Evolutionary conservation across 768 basidiomycete species (phyloP).

Genomic region (Lentinula detonsa): DNA sequence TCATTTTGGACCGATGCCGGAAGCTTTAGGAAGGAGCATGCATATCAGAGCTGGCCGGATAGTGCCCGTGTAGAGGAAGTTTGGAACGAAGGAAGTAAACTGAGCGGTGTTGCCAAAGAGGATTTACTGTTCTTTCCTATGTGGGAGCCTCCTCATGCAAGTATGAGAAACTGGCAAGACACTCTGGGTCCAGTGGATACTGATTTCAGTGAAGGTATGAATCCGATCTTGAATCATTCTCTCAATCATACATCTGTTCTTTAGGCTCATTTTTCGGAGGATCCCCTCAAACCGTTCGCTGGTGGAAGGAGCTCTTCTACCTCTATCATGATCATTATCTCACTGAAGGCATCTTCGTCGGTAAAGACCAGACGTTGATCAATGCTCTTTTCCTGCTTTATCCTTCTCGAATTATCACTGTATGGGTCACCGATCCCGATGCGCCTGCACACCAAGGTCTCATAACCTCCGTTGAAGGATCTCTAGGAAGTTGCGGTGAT

Average conservation of each 20-base stretch:
- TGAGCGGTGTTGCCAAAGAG: constrained; percentile 24
- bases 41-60: constrained; percentile 45
- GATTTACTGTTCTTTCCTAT: constrained; percentile 47
- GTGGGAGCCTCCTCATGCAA: constrained; percentile 23
- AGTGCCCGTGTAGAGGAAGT: constrained; percentile 28
- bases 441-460: constrained; percentile 14
- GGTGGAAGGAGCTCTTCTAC: constrained; percentile 42
- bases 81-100: constrained; percentile 27
- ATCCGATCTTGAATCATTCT: constrained; percentile 1
- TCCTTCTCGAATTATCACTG: constrained; percentile 37
- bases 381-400: constrained; percentile 40
- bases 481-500: constrained; percentile 33
- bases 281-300: constrained; percentile 32
- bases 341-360: constrained; percentile 39
- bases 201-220: constrained; percentile 44
- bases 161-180: constrained; percentile 32
- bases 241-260: not conserved
- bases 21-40: constrained; percentile 39
- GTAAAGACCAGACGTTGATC: constrained; percentile 53
- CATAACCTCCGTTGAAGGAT: constrained; percentile 15
- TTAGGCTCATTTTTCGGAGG: constrained; percentile 59
- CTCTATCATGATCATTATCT: constrained; percentile 48
- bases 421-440: constrained; percentile 28
- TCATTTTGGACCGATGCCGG: constrained; percentile 57
- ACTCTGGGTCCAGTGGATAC: constrained; percentile 44